These are phyloP conservation scores for Cenchrus fungigraminus DNA, from an alignment of 176 grass and related monocot species.

Conservation along the genomic window DNA sequence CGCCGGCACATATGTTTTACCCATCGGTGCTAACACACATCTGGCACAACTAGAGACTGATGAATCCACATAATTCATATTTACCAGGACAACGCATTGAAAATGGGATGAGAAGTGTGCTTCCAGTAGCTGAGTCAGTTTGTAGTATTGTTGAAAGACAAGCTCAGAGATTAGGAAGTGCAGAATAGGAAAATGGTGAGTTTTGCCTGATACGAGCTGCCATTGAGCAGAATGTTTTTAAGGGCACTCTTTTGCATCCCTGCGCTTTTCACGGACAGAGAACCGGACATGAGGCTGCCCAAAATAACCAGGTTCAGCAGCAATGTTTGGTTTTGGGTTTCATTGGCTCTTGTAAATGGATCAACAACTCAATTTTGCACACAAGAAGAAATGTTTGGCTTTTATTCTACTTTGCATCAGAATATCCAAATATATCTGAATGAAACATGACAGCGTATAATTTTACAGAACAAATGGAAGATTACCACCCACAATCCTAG, in stretches of 20 bases:
- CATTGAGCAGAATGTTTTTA: constrained; percentile 53
- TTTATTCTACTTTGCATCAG: background rate
- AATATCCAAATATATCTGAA: background rate
- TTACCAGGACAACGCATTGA: background rate
- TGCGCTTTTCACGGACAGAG: too few species aligned
- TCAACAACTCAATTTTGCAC: background rate
- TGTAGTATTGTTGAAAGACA: background rate
- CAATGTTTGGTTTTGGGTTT: background rate
- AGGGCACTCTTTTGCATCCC: constrained; percentile 25
- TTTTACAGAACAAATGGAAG: background rate
- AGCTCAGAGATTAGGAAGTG: too few species aligned
- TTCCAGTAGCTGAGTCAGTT: background rate
- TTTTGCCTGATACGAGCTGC: too few species aligned
- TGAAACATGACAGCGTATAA: background rate
- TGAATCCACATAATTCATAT: background rate
- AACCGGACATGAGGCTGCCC: too few species aligned
- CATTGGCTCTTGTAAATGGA: background rate
- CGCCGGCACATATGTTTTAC: background rate
- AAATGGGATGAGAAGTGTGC: background rate
- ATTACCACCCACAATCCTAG: background rate
- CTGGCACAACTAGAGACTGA: background rate
- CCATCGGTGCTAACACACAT: background rate
- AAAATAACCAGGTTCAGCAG: too few species aligned
- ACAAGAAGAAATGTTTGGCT: background rate
- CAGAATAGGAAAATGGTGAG: too few species aligned